A percentile compares a stretch with the other conserved stretches of the same genome.
phyloP scores from a whole-genome alignment of 441 rosid species.

The Aleurites moluccanus region DNA sequence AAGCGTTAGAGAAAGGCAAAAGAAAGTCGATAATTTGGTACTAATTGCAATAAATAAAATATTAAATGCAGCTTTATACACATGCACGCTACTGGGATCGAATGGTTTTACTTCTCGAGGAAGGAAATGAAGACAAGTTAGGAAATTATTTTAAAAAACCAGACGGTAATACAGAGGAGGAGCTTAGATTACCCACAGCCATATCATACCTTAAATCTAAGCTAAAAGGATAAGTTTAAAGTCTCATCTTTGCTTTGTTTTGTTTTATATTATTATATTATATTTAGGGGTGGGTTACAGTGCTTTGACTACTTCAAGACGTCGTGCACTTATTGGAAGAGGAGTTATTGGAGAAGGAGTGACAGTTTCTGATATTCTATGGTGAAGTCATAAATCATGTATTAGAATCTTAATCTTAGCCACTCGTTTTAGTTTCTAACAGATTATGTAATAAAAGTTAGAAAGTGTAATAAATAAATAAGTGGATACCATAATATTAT shows the following conservation, averaged over 20 bases:
- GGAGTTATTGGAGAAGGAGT: no score
- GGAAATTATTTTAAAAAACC: background rate
- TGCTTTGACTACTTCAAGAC: background rate
- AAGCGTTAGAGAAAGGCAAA: slow-evolving; percentile 23
- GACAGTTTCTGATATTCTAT: no score
- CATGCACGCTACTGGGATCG: background rate
- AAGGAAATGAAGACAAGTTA: background rate
- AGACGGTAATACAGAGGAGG: background rate
- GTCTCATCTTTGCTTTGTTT: background rate
- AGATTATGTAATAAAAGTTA: no score
- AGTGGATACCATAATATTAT: no score
- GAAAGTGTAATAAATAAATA: no score
- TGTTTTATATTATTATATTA: no score
- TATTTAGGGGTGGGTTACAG: background rate
- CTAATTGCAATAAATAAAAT: background rate
- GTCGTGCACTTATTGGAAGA: background rate
- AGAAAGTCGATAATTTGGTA: background rate
- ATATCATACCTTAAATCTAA: background rate
- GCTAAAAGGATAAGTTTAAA: background rate
- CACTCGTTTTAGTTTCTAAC: background rate
- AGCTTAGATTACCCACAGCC: background rate
- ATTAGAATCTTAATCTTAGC: background rate
- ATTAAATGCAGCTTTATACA: background rate
- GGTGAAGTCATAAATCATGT: background rate
- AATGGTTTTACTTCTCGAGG: slow-evolving; percentile 13